Base-by-base conservation (phyloP, 2,329 filamentous ascomycete genomes). In the Raffaelea deltoideospora region DNA sequence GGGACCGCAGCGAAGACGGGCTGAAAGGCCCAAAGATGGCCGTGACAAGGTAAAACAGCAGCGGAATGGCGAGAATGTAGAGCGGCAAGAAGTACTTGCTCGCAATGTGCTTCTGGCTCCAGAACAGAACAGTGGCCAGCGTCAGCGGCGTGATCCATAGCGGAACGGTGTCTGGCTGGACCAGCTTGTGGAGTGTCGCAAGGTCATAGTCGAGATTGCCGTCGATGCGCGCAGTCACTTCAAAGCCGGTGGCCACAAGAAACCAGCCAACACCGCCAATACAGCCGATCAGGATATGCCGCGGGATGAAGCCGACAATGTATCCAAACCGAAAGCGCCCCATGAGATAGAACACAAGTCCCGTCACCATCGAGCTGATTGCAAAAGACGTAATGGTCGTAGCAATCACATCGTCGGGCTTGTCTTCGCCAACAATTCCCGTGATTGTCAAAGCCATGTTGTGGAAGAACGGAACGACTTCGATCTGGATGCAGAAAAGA, bases 251-350 rank as follows among this genome's bases (percentile, higher is more conserved):
- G 35, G 84, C 75, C 35, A 95, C 65, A 17, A 98, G 66, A 57
- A 98, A 98, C 70, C 86, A 94, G 5, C 90, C 90, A 9, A 98
- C 90, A 43, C 90, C 90, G 31, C 90, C 90, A 46, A 98, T 96
- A 51, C 90, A 98, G 37, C 90, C 90, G 43, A 95, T 93, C 23
- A 98, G 63, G 47, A 98, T 98, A 48, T 94, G 88, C 31, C 90
- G 76, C 5, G 90, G 90, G 48, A 98, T 96, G 60, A 98, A 98
- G 41, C 87, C 90, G 42, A 96, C 86, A 43, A 98, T 73, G 43
- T 87, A 92, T 23, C 90, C 90, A 37, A 96, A 74, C 49, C 76
- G 78, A 59, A 87, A 92, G 26, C 71, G 70, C 36, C 90, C 90
- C 65, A 98, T 88, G 10, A 82, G 62, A 51, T 90, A 93, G 61